Evolutionary conservation across 441 rosid genomes (phyloP), one percentile per base, ranked within the genome.

Genomic region (Syzygium syzygioides): DNA sequence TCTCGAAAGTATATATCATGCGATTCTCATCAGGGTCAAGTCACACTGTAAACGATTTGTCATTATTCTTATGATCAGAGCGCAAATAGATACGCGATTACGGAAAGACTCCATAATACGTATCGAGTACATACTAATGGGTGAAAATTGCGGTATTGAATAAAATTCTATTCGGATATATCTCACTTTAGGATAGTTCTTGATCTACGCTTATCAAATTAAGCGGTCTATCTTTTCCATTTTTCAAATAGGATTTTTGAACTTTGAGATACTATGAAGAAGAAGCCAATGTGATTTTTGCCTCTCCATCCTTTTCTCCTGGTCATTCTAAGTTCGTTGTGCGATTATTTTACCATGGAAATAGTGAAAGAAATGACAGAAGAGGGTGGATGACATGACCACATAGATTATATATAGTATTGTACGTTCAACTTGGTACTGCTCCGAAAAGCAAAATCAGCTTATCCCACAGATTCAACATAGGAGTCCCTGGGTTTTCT

Each of bases 61-160:
- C 9, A 10, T 41, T 1, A 6, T 45, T 25, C 10, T 79, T n/a
- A 25, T 0, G 2, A 2, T 14, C 3, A 7, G 1, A 41, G 7
- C 13, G 25, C 17, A 79, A 1, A 41, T 79, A 32, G 12, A 66
- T 8, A 41, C 26, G 25, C 25, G 14, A 13, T 6, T 7, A 28
- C 10, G 14, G 14, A 76, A 79, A 23, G 4, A 26, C 84, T 5
- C 1, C 84, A 23, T 41, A 41, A 79, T 79, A 13, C 53, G 7
- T 14, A 41, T 79, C 7, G 2, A 71, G 1, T 45, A 25, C 1
- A 25, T 45, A 79, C 7, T 25, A 79, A 79, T 23, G 25, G n/a
- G 10, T 14, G 30, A 41, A 20, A 7, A 25, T 3, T 79, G 4
- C 4, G 14, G 53, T 4, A 53, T 14, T 7, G 30, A 53, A 23